A percentile compares a stretch with the other conserved stretches of the same genome.
Evolutionary conservation across 768 basidiomycete species (phyloP).

Genomic region (Tricholoma furcatifolium): DNA sequence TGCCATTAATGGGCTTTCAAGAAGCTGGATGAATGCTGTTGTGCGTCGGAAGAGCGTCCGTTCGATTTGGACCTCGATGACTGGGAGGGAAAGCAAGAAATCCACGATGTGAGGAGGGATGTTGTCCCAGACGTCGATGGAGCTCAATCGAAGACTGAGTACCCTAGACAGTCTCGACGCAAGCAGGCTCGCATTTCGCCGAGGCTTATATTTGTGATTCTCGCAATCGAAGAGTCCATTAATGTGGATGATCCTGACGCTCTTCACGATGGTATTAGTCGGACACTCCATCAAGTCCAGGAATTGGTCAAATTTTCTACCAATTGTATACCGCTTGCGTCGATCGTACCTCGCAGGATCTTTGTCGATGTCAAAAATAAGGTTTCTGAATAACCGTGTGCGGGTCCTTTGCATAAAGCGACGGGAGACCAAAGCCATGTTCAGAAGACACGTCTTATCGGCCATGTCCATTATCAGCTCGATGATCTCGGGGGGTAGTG

Average conservation of each 20-base stretch:
- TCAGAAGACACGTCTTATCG: no score
- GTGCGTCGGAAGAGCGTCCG: background rate
- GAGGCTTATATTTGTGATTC: background rate
- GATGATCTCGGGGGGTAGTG: no score
- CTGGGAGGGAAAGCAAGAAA: background rate
- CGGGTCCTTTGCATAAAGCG: no score
- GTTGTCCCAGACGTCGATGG: background rate
- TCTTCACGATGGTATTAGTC: background rate
- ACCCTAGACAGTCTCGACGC: background rate
- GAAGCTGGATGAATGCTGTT: background rate
- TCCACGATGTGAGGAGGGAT: background rate
- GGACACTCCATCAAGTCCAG: background rate
- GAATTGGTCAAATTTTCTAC: no score
- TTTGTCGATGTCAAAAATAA: no score
- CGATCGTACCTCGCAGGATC: no score
- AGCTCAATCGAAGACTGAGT: background rate
- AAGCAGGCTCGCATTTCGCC: background rate
- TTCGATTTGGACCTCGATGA: background rate
- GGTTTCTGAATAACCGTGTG: no score
- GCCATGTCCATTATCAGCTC: no score
- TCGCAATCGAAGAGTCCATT: background rate
- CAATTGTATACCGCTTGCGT: no score
- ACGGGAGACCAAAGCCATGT: no score
- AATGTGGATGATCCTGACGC: background rate
- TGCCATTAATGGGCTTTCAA: background rate